phyloP scores from a whole-genome alignment of 2,329 filamentous ascomycete genomes.

The Ophiostoma novo-ulmi region DNA sequence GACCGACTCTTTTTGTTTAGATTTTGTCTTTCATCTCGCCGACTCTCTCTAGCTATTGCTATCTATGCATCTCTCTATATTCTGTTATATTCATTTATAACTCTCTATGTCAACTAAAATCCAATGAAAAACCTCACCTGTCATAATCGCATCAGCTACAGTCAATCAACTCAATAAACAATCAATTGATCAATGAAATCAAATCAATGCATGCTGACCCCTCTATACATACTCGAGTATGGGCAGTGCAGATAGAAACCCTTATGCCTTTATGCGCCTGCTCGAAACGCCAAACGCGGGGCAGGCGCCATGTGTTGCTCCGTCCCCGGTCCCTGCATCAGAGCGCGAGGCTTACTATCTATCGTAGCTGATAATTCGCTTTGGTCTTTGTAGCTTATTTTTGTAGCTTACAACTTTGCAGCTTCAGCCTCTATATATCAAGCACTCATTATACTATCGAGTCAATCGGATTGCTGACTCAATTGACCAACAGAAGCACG shows the following conservation, averaged over 20 bases:
- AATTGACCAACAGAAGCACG: not conserved
- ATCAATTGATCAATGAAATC: not conserved
- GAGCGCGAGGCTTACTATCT: not conserved
- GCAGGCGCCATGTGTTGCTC: not conserved
- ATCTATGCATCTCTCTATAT: too few relatives aligned
- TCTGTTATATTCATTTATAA: too few relatives aligned
- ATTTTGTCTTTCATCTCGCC: not conserved
- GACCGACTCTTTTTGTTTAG: not conserved
- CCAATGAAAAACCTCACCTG: too few relatives aligned
- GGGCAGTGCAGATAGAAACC: not conserved
- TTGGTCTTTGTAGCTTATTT: not conserved
- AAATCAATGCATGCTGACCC: not conserved
- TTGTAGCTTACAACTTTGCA: not conserved
- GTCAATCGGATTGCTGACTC: not conserved
- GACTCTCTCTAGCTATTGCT: too few relatives aligned
- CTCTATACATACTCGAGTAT: not conserved
- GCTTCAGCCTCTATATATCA: not conserved
- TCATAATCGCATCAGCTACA: too few relatives aligned
- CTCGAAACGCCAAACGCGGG: conserved; percentile 4
- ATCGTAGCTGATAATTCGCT: not conserved
- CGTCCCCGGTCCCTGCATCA: not conserved
- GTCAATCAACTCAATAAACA: too few relatives aligned
- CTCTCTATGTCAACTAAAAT: too few relatives aligned
- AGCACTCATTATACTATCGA: not conserved
- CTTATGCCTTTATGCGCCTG: not conserved